phyloP scores from a whole-genome alignment of 805 yeast species.

The Komagataella phaffii region DNA sequence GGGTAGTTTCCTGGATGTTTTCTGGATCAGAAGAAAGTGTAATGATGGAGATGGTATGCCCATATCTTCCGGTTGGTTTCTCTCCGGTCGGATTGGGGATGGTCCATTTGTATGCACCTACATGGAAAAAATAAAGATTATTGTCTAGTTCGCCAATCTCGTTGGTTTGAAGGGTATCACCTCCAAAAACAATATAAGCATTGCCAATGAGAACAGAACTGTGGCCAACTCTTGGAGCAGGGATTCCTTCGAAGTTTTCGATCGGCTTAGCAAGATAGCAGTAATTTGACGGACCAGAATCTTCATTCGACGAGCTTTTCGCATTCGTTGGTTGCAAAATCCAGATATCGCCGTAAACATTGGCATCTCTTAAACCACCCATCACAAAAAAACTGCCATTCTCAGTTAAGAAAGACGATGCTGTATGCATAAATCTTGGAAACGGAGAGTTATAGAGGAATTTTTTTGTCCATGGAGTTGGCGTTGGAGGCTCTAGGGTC shows the following conservation, averaged over 20 bases:
- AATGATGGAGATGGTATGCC: slow-evolving; percentile 78
- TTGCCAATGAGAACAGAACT: slow-evolving; percentile 86
- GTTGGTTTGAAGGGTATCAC: slow-evolving; percentile 80
- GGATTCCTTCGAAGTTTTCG: slow-evolving; percentile 66
- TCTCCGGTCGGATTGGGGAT: slow-evolving; percentile 60
- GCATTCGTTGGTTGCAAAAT: slow-evolving; percentile 41
- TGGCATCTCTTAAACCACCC: slow-evolving; percentile 91
- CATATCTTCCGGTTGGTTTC: slow-evolving; percentile 87
- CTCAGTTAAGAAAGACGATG: slow-evolving; percentile 63
- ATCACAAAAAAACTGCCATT: slow-evolving; percentile 74
- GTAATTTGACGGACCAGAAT: slow-evolving; percentile 5
- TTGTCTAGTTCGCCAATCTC: slow-evolving; percentile 73
- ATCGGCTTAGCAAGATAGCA: slow-evolving; percentile 34
- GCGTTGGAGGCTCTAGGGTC: slow-evolving; percentile 5
- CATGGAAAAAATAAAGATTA: slow-evolving; percentile 76
- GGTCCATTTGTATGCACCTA: slow-evolving; percentile 67
- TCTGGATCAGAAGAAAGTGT: slow-evolving; percentile 26
- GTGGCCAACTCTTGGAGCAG: slow-evolving; percentile 96
- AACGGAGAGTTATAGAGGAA: slow-evolving; percentile 69
- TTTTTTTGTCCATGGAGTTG: slow-evolving; percentile 55
- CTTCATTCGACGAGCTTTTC: slow-evolving; percentile 19
- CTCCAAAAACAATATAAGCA: slow-evolving; percentile 92
- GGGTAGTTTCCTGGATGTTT: slow-evolving; percentile 18
- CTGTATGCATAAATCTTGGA: slow-evolving; percentile 89
- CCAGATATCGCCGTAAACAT: slow-evolving; percentile 96